Evolutionary conservation across 345 rosid genomes (phyloP).

Genomic region (Gossypium rotundifolium): DNA sequence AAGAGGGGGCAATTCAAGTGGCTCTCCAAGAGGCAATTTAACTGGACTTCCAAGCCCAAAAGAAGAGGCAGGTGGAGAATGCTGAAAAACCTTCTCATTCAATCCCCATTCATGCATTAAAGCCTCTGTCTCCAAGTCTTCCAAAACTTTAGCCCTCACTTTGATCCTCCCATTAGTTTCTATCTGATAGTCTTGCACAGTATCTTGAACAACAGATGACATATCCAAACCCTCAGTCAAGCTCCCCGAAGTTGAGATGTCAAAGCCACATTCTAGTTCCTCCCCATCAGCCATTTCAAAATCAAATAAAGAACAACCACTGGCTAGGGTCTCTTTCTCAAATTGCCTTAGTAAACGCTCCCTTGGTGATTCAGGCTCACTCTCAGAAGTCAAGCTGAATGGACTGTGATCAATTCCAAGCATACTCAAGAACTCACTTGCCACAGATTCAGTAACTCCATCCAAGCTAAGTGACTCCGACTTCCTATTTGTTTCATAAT

Average conservation of each 20-base stretch:
- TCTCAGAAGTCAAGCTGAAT: conserved; percentile 58
- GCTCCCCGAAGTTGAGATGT: conserved; percentile 25
- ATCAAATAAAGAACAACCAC: conserved; percentile 64
- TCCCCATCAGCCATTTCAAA: conserved; percentile 39
- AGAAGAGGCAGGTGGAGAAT: conserved; percentile 51
- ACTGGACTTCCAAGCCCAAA: conserved; percentile 51
- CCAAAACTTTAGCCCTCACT: conserved; percentile 60
- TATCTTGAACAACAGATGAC: conserved; percentile 44
- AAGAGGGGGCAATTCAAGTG: conserved; percentile 58
- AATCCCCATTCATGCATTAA: conserved; percentile 92
- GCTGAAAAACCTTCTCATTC: conserved; percentile 66
- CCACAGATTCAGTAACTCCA: conserved; percentile 59
- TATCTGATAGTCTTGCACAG: conserved; percentile 52
- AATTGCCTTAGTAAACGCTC: conserved; percentile 81
- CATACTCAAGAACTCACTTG: conserved; percentile 75
- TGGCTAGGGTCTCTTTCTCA: conserved; percentile 67
- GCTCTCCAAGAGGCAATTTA: conserved; percentile 47
- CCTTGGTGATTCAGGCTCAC: conserved; percentile 94
- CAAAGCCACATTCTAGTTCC: conserved; percentile 34
- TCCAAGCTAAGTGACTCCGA: conserved; percentile 41
- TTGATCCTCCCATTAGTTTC: conserved; percentile 35
- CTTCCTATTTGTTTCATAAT: conserved; percentile 24
- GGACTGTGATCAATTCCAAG: conserved; percentile 75
- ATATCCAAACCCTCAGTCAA: conserved; percentile 30
- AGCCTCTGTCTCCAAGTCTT: conserved; percentile 75